Base-by-base conservation (phyloP, 1,139 yeast species). In the Diutina catenulata region DNA sequence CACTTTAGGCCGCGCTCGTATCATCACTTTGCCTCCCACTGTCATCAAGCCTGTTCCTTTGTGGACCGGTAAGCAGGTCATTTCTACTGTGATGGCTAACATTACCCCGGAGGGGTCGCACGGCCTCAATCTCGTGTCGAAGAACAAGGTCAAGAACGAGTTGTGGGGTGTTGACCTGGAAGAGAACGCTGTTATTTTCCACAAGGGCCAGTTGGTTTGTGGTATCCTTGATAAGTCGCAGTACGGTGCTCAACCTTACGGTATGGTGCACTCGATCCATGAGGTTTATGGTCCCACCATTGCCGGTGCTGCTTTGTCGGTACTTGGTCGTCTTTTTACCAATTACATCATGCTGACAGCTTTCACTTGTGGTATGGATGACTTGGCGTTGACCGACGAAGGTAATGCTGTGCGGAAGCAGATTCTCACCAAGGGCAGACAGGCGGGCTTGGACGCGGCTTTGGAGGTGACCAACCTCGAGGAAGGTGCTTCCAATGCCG, bases 321-420 rank as follows among this genome's bases (percentile, higher is more conserved):
- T 91, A 24, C 69, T 93, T 44, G 98, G 98, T 46, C 75, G 98
- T 54, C 68, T 93, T 42, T 91, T 93, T 63, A 93, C 99, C 33
- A 86, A 86, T 56, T 93, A 87, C 58, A 87, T 81, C 51, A 91
- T 82, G 74, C 73, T 77, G 66, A 81, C 86, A 41, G 98, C 95
- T 2, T 83, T 93, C 55, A 91, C 98, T 8, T 93, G 99, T 77
- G 98, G 99, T 72, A 93, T 93, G 98, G 99, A 93, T 57, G 99
- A 93, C 62, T 71, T 93, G 58, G 77, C 95, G 56, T 72, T 93
- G 49, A 91, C 97, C 19, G 75, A 62, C 5, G 94, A 86, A 50
- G 99, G 99, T 56, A 88, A 93, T 57, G 55, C 67, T 42, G 80
- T 94, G 94, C 78, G 99, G 68, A 64, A 64, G 16, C 93, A 86